Percentiles rank a stretch among this genome's conserved stretches.
phyloP scores from a whole-genome alignment of 1,284 basidiomycete genomes.

The Leccinum solheimii region DNA sequence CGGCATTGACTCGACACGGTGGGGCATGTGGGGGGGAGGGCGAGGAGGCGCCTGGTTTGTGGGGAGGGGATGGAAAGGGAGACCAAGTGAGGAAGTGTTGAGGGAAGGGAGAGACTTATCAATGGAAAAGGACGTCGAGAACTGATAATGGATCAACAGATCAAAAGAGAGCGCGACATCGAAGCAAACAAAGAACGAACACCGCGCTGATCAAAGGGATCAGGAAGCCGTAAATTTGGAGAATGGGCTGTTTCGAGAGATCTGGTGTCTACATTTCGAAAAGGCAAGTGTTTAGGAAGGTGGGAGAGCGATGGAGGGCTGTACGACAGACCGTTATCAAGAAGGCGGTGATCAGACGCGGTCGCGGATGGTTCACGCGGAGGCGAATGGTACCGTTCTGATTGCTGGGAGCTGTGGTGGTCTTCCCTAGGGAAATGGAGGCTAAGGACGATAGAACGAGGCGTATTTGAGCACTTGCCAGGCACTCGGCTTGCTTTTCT shows the following conservation, averaged over 20 bases:
- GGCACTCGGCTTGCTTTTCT: constrained; percentile 26
- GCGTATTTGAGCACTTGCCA: constrained; percentile 33
- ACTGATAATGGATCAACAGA: constrained; percentile 41
- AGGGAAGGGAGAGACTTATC: constrained; percentile 31
- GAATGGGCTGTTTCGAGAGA: constrained; percentile 36
- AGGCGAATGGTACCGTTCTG: constrained; percentile 23
- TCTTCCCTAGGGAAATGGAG: constrained; percentile 31
- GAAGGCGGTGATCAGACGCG: constrained; percentile 35
- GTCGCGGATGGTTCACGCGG: constrained; percentile 26
- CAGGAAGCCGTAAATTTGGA: constrained; percentile 38
- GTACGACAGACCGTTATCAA: constrained; percentile 35
- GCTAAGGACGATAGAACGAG: constrained; percentile 21
- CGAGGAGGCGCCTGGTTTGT: constrained; percentile 7
- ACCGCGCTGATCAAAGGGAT: constrained; percentile 39
- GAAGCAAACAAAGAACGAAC: constrained; percentile 42
- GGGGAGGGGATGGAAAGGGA: constrained; percentile 12
- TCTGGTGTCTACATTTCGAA: constrained; percentile 33
- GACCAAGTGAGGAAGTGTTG: constrained; percentile 20
- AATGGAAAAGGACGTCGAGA: constrained; percentile 35
- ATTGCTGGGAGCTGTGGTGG: constrained; percentile 27
- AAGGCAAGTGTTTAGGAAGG: constrained; percentile 31
- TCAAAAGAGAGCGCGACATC: constrained; percentile 37
- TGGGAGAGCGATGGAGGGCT: constrained; percentile 25
- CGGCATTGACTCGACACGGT: constrained; percentile 35
- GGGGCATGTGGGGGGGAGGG: constrained; percentile 28